Evolutionary conservation across 2,329 filamentous ascomycete genomes (phyloP).

Genomic region (Ophiostoma quercus): DNA sequence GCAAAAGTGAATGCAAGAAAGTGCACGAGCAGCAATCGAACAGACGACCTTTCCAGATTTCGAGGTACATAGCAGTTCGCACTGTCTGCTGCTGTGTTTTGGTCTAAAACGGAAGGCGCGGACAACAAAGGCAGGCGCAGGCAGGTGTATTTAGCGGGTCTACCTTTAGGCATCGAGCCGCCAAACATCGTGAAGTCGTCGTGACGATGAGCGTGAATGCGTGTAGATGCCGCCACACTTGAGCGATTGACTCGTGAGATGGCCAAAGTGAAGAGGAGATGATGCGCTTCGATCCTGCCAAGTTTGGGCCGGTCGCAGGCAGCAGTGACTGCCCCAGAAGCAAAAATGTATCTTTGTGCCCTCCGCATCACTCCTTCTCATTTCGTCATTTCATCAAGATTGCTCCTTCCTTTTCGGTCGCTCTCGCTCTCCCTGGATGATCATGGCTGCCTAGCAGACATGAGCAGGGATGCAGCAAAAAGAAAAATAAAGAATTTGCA

Average conservation of each 20-base stretch:
- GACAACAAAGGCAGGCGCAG: not conserved
- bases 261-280: not conserved
- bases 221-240: not conserved
- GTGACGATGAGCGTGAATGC: too few species aligned
- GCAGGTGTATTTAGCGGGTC: too few species aligned
- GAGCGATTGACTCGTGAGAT: not conserved
- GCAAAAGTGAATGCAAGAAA: too few species aligned
- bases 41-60: not conserved
- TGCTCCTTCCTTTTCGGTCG: not conserved
- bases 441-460: not conserved
- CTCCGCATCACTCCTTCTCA: not conserved
- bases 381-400: not conserved
- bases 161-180: not conserved
- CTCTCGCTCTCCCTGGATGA: not conserved
- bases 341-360: not conserved
- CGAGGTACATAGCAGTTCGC: not conserved
- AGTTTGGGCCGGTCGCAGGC: not conserved
- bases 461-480: not conserved
- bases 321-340: not conserved
- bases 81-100: not conserved
- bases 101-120: not conserved
- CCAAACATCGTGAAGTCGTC: not conserved
- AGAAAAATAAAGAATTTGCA: not conserved
- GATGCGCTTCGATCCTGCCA: not conserved
- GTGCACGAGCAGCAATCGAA: not conserved